Conservation (phyloP, 495 filamentous ascomycete species). For the Baudoinia panamericana region DNA sequence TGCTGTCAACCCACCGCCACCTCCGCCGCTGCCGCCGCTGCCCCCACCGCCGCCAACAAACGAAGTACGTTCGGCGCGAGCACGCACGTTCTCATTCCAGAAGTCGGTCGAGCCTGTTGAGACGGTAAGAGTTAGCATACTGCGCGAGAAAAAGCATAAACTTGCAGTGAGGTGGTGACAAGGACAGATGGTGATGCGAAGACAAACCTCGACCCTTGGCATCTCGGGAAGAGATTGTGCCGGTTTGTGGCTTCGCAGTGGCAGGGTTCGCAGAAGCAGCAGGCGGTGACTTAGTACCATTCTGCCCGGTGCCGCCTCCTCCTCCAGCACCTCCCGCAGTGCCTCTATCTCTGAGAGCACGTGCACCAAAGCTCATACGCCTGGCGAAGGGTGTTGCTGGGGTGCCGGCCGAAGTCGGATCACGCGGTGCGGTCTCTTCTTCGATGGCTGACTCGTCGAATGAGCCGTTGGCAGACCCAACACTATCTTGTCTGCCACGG, state of each 20-base stretch:
- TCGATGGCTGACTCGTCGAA: constrained; percentile 77
- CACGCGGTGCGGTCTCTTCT: constrained; percentile 40
- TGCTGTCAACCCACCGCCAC: no score
- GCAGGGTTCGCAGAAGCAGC: constrained; percentile 7
- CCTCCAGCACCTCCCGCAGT: constrained; percentile 29
- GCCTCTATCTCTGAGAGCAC: constrained; percentile 62
- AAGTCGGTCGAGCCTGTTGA: constrained; percentile 60
- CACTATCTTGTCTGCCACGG: constrained; percentile 53
- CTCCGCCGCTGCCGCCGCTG: no score
- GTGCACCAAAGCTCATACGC: constrained; percentile 81
- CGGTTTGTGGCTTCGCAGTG: constrained; percentile 17
- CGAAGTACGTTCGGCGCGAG: constrained; percentile 72
- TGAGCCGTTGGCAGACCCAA: constrained; percentile 55
- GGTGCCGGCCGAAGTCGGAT: constrained; percentile 25
- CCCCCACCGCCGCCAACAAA: constrained; percentile 33
- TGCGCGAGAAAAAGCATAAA: constrained; percentile 10
- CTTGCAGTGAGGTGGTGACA: constrained; percentile 4
- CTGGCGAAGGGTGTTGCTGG: constrained; percentile 67
- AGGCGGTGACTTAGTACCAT: constrained; percentile 20
- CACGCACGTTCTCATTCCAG: constrained; percentile 87
- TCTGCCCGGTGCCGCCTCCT: constrained; percentile 16
- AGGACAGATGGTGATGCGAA: constrained; percentile 21
- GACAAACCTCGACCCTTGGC: constrained; percentile 38
- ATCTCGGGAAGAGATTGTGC: constrained; percentile 33
- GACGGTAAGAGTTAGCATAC: constrained; percentile 45